Evolutionary conservation across 495 filamentous ascomycete genomes (phyloP).

Genomic region (Penicillium bovifimosum): DNA sequence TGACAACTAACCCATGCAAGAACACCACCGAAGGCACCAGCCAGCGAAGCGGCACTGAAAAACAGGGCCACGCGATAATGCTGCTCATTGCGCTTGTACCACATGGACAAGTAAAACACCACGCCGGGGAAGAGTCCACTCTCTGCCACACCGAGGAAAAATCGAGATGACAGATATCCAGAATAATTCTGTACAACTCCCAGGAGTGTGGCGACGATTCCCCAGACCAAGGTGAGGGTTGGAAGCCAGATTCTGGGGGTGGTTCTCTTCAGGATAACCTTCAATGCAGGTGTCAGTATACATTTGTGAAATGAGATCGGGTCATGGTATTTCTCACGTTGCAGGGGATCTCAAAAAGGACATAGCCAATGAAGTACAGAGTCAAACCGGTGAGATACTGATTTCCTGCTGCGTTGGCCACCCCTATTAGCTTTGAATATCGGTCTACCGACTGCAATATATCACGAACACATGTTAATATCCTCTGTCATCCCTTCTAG

Average conservation of each 20-base stretch:
- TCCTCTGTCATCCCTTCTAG: constrained; percentile 61
- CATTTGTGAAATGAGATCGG: background rate
- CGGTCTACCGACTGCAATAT: background rate
- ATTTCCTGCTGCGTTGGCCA: constrained; percentile 45
- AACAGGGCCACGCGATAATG: constrained; percentile 72
- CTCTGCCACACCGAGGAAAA: constrained; percentile 37
- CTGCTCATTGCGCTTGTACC: constrained; percentile 69
- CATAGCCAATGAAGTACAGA: constrained; percentile 73
- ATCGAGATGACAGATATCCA: constrained; percentile 56
- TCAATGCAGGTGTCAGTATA: background rate
- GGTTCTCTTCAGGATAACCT: constrained; percentile 60
- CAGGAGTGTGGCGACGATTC: constrained; percentile 64
- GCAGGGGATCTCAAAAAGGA: constrained; percentile 64
- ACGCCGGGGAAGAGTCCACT: constrained; percentile 68
- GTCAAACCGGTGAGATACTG: constrained; percentile 69
- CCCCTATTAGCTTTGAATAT: background rate
- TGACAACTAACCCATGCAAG: constrained; percentile 50
- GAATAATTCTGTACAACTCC: constrained; percentile 61
- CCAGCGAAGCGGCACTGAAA: constrained; percentile 67
- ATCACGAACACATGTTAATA: constrained; percentile 51
- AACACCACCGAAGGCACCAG: constrained; percentile 75
- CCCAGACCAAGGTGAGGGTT: constrained; percentile 51
- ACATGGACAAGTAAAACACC: constrained; percentile 80
- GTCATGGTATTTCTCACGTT: constrained; percentile 37
- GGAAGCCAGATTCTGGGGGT: constrained; percentile 59